Evolutionary conservation across 495 filamentous ascomycete species (phyloP).

Genomic region (Haplographium delicatum): DNA sequence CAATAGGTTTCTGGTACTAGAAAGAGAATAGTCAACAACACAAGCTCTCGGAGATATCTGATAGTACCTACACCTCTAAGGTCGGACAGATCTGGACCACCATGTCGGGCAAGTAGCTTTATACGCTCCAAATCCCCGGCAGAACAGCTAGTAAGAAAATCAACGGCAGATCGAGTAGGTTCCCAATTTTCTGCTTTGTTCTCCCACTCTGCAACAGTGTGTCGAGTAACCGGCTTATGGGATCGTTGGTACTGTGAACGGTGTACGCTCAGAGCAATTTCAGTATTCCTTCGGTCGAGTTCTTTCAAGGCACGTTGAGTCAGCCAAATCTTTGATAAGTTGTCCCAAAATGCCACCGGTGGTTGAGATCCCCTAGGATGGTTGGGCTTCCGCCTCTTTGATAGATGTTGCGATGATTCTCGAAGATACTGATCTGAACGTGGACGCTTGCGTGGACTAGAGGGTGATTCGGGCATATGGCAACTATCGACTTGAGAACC

Average conservation of each 20-base stretch:
- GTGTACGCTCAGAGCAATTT: slow-evolving; percentile 7
- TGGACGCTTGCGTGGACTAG: too few relatives aligned
- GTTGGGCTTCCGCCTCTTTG: too few relatives aligned
- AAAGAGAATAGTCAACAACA: slow-evolving; percentile 8
- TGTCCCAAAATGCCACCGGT: slow-evolving; percentile 26
- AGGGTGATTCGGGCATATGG: too few relatives aligned
- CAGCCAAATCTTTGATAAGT: slow-evolving; percentile 30
- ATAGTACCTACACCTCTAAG: slow-evolving; percentile 14
- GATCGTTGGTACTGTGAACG: slow-evolving; percentile 5
- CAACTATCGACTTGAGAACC: too few relatives aligned
- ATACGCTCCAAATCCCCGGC: slow-evolving; percentile 3
- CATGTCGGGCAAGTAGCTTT: slow-evolving; percentile 13
- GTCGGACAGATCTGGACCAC: slow-evolving; percentile 15
- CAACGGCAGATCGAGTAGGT: slow-evolving; percentile 1
- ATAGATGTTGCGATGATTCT: too few relatives aligned
- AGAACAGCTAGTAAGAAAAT: slow-evolving; percentile 12
- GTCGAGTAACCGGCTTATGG: slow-evolving; percentile 9
- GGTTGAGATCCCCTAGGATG: too few relatives aligned
- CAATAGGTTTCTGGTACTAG: too few relatives aligned
- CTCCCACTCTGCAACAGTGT: slow-evolving; percentile 11
- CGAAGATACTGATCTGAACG: too few relatives aligned
- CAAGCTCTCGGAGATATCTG: slow-evolving; percentile 1
- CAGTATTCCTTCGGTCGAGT: slow-evolving; percentile 29
- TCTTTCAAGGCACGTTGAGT: slow-evolving; percentile 31
- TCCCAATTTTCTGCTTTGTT: not conserved